Evolutionary conservation across 1,284 basidiomycete species (phyloP).

Genomic region (Flammula alnicola): DNA sequence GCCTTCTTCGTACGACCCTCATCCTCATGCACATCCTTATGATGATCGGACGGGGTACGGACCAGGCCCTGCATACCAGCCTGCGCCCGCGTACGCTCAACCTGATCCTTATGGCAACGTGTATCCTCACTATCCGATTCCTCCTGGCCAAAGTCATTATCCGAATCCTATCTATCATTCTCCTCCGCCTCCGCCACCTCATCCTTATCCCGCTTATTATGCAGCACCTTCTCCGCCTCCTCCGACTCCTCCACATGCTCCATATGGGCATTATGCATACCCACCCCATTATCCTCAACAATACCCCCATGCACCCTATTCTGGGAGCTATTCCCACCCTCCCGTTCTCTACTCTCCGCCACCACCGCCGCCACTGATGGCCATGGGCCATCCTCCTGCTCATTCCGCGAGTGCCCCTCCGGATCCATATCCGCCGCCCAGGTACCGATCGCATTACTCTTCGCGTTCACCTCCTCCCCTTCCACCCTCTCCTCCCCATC

Average conservation of each 20-base stretch:
- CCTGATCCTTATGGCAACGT: constrained; percentile 17
- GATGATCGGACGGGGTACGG: constrained; percentile 22
- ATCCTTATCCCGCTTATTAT: constrained; percentile 9
- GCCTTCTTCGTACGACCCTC: neutral
- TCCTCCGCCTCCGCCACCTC: constrained; percentile 8
- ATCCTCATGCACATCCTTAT: constrained; percentile 15
- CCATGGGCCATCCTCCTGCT: constrained; percentile 10
- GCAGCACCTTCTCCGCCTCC: constrained; percentile 8
- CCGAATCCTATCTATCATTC: constrained; percentile 14
- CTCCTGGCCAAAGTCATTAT: constrained; percentile 15
- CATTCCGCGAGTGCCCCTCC: constrained; percentile 9
- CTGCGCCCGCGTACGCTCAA: constrained; percentile 16
- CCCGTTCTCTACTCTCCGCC: constrained; percentile 14
- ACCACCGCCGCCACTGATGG: constrained; percentile 10
- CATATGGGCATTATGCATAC: constrained; percentile 25
- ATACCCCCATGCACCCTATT: constrained; percentile 16
- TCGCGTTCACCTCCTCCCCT: constrained; percentile 10
- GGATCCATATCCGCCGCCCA: constrained; percentile 14
- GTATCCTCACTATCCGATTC: constrained; percentile 16
- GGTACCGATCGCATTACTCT: constrained; percentile 17
- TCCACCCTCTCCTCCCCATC: constrained; percentile 16
- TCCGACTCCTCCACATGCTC: constrained; percentile 18
- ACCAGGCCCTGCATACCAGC: constrained; percentile 13
- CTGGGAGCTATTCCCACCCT: constrained; percentile 15
- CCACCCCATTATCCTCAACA: constrained; percentile 12